A percentile compares a stretch with the other conserved stretches of the same genome.
phyloP scores from a whole-genome alignment of 495 filamentous ascomycete species.

The Penicilliopsis zonata region DNA sequence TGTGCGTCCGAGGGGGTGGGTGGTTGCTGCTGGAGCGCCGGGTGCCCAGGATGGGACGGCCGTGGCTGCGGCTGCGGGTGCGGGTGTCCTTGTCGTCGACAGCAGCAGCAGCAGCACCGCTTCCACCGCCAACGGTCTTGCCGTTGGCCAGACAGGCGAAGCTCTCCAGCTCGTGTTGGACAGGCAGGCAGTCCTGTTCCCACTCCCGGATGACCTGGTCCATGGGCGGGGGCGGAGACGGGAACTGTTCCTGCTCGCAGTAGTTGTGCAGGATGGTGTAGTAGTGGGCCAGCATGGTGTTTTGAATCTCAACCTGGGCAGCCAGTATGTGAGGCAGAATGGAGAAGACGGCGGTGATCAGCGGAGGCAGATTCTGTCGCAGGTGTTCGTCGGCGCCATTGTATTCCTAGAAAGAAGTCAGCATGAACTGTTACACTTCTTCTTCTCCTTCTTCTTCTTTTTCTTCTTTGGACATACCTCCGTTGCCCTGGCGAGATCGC shows the following conservation, averaged over 20 bases:
- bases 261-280: conserved; percentile 78
- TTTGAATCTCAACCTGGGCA: conserved; percentile 70
- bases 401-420: conserved; percentile 50
- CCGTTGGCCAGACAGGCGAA: conserved; percentile 58
- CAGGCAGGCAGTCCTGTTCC: conserved; percentile 50
- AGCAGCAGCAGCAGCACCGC: conserved; percentile 51
- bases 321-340: conserved; percentile 67
- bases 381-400: conserved; percentile 72
- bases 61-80: conserved; percentile 16
- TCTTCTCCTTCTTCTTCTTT: no score
- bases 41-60: conserved; percentile 12
- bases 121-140: no score
- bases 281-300: conserved; percentile 67
- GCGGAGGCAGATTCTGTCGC: conserved; percentile 58
- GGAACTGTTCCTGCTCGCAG: conserved; percentile 57
- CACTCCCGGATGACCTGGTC: conserved; percentile 60
- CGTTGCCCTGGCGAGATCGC: conserved; percentile 55
- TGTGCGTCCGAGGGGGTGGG: conserved; percentile 12
- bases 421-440: no score
- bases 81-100: conserved; percentile 35
- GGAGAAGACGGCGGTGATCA: conserved; percentile 64
- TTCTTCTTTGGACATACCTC: conserved; percentile 50
- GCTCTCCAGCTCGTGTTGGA: conserved; percentile 62
- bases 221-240: conserved; percentile 61
- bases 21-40: conserved; percentile 11